Base-by-base conservation (phyloP, 352 stramenopile genomes). In the Phytophthora melonis region DNA sequence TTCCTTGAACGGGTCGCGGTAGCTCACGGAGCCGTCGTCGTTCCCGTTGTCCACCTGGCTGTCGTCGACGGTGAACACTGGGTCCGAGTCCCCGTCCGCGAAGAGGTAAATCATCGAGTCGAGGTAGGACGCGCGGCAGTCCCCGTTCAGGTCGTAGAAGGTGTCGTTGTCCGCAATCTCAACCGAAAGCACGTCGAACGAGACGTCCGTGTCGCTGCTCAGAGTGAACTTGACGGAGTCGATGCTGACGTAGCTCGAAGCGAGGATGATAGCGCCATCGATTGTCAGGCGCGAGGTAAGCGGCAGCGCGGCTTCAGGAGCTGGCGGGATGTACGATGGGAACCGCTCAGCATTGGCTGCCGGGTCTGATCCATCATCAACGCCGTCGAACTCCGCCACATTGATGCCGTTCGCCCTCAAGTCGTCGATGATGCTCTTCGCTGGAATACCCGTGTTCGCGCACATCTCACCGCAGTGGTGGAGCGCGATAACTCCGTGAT, bases 401-500 rank as follows among this genome's bases (percentile, higher is more conserved):
- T 90, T 39, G 16, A 81, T 61, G 4, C 66, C 80, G 25, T 71
- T 67, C 1, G n/a, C 49, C 5, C 66, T 55, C 25, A 92, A 54
- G 58, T 93, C 84, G 0, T 57, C 66, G 19, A 90, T 43, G 69
- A 93, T 89, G 21, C 25, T 61, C 23, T 64, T 71, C 0, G 84
- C 79, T 19, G 81, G 83, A 9, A 93, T 79, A 1, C 84, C 87
- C 1, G 80, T 87, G 52, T 93, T 93, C 4, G 73, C 72, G 34
- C 87, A 92, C 62, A 78, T 70, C 54, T 87, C 64, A 5, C 87
- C 87, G 65, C 87, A 93, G 57, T 91, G 86, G 65, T 93, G 83
- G n/a, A 93, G 72, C 18, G 84, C 87, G 41, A 92, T 71, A 16
- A 93, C 87, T 16, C 81, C 81, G 67, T 92, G 74, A 65, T 91